These are phyloP conservation scores for Fusarium camptoceras DNA, from an alignment of 2,329 filamentous ascomycete genomes.

Conservation along the genomic window DNA sequence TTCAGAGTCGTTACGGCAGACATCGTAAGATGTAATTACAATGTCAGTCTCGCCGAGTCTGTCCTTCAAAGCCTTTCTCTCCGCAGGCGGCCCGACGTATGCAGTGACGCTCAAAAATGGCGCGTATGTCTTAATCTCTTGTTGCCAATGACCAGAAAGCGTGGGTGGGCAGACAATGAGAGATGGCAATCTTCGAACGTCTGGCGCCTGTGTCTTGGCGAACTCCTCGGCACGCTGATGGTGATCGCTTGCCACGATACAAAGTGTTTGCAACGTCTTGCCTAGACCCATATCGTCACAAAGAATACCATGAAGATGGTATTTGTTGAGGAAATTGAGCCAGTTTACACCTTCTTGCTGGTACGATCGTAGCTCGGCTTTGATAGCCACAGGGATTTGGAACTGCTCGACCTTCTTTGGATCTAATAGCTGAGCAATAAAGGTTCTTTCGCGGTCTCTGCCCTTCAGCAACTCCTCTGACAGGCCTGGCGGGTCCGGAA, in stretches of 20 bases:
- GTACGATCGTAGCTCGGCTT: constrained; percentile 94
- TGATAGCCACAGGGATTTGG: constrained; percentile 93
- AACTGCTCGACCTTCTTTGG: constrained; percentile 97
- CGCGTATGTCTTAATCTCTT: constrained; percentile 95
- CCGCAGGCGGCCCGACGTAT: constrained; percentile 88
- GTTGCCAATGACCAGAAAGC: constrained; percentile 97
- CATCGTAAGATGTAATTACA: constrained; percentile 97
- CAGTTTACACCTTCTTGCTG: constrained; percentile 99
- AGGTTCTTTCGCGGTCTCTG: constrained; percentile 92
- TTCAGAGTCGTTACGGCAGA: constrained; percentile 95
- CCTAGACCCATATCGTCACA: constrained; percentile 99
- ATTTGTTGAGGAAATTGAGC: constrained; percentile 97
- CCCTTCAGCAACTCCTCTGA: constrained; percentile 89
- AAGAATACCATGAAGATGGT: constrained; percentile 96
- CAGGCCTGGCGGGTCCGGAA: constrained; percentile 93
- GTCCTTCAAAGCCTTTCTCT: constrained; percentile 78
- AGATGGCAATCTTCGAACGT: constrained; percentile 84
- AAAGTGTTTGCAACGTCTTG: constrained; percentile 96
- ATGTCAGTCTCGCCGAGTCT: constrained; percentile 84
- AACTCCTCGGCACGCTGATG: constrained; percentile 93
- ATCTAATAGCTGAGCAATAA: constrained; percentile 95
- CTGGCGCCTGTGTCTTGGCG: constrained; percentile 80
- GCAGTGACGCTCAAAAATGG: constrained; percentile 91
- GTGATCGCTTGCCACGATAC: constrained; percentile 97
- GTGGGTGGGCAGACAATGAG: constrained; percentile 97